Base-by-base conservation (phyloP, 1,139 yeast genomes). In the Pichia sp. region DNA sequence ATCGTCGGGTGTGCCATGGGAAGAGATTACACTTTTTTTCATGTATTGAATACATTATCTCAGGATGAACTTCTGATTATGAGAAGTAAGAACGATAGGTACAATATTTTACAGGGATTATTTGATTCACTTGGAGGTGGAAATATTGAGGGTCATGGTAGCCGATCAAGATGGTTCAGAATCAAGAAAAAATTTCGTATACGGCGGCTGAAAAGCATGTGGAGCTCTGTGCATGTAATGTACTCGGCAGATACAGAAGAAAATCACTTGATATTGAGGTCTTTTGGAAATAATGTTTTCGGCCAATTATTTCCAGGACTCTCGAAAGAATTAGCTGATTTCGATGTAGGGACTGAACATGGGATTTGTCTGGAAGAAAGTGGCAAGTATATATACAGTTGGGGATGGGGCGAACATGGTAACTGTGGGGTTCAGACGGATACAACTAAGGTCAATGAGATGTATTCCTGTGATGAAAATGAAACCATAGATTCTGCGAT, bases 351-450 rank as follows among this genome's bases (percentile, higher is more conserved):
- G 1, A 89, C 96, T 65, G 99, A 93, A 65, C 99, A 93, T 68
- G 95, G 95, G 0, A 64, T 89, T 23, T 67, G 81, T 2, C 60
- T 76, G 1, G 50, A 65, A 0, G 58, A 65, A 1, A 16, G 72
- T 10, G 16, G 11, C 4, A 57, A 58, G 47, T 57, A 61, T 5
- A 83, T 88, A 0, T 73, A 66, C 54, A 79, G 92, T 3, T 93
- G 98, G 98, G 99, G 99, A 0, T 93, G 99, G 99, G 97, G 97
- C 29, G 99, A 93, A 67, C 99, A 93, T 67, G 98, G 99, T 0
- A 93, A 93, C 66, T 92, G 98, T 70, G 98, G 98, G 0, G 60
- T 58, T 1, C 69, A 64, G 15, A 60, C 59, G 19, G 56, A 57
- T 11, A 11, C 13, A 30, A 47, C 8, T 8, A 26, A 16, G 31